Base-by-base conservation (phyloP, 2,329 filamentous ascomycete species). In the Pseudogymnoascus sp. region DNA sequence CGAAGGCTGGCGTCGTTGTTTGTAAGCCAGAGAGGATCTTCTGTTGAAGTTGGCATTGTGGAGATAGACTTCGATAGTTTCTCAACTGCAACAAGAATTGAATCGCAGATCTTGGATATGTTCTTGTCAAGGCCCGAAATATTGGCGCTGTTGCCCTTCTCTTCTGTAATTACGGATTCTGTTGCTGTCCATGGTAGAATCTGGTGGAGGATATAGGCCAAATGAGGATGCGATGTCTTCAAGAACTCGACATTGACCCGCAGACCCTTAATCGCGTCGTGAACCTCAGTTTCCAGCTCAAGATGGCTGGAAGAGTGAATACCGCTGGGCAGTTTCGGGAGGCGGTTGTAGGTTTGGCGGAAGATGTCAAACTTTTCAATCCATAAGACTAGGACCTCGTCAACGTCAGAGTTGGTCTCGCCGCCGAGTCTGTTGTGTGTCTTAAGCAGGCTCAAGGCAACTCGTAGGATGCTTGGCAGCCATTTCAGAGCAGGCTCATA, bases 61-160 rank as follows among this genome's bases (percentile, higher is more conserved):
- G 78, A 75, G 8, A 85, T 76, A 2, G 80, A 76, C 65, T 83
- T 83, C 64, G 85, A 83, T 53, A 89, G 81, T 67, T 87, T 85
- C 73, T 97, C 91, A 59, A 96, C 81, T 0, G 89, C 87, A 36
- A 93, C 88, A 1, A 97, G 84, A 28, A 93, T 83, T 60, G 85
- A 84, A 74, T 96, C 90, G 57, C 88, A 83, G n/a, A 89, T 78
- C 1, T 76, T 82, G 38, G 90, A 83, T 1, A 91, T 74, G 3
- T 80, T 78, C 13, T 80, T 76, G 44, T 86, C 83, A 50, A 92
- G 82, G 0, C 76, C 72, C 17, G 80, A 36, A 62, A 68, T 69
- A 59, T 40, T 64, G 2, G 60, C 15, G 8, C 31, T 28, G 7
- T 66, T 61, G 62, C 69, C 50, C 9, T 63, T 59, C 11, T 47